Evolutionary conservation across 1,284 basidiomycete genomes (phyloP).

Genomic region (Ceratobasidium sp.): DNA sequence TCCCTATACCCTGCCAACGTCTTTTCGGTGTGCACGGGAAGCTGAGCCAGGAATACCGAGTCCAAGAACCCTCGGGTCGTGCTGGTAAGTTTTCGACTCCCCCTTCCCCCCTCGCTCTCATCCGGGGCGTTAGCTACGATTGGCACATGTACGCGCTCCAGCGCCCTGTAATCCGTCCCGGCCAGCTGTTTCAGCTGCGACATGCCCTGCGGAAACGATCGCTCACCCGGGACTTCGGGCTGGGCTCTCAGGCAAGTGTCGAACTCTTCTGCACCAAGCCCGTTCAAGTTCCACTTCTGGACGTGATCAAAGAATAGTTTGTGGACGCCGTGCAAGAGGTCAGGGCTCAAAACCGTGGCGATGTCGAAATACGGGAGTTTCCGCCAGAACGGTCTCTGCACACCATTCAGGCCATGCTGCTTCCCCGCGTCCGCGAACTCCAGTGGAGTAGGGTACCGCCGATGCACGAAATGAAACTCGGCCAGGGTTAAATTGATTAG

Average conservation of each 20-base stretch:
- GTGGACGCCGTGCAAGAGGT: constrained; percentile 23
- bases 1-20: background rate
- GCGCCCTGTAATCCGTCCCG: constrained; percentile 15
- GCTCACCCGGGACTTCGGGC: background rate
- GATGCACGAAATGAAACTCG: background rate
- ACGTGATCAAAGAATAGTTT: constrained; percentile 32
- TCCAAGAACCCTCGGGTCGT: constrained; percentile 11
- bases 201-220: constrained; percentile 21
- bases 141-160: constrained; percentile 12
- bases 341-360: constrained; percentile 9
- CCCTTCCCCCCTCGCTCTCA: background rate
- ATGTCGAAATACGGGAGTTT: constrained; percentile 17
- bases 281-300: constrained; percentile 3
- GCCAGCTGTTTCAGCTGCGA: constrained; percentile 14
- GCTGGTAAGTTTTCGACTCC: constrained; percentile 1
- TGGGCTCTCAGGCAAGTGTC: constrained; percentile 3
- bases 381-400: constrained; percentile 25
- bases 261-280: constrained; percentile 3
- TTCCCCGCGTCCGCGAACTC: constrained; percentile 16
- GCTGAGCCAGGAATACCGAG: constrained; percentile 1
- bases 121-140: background rate
- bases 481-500: background rate
- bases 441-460: background rate
- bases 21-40: background rate
- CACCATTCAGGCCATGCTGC: background rate